Conservation (phyloP, 2,329 filamentous ascomycete species). For the Rhytidhysteron rufulum region DNA sequence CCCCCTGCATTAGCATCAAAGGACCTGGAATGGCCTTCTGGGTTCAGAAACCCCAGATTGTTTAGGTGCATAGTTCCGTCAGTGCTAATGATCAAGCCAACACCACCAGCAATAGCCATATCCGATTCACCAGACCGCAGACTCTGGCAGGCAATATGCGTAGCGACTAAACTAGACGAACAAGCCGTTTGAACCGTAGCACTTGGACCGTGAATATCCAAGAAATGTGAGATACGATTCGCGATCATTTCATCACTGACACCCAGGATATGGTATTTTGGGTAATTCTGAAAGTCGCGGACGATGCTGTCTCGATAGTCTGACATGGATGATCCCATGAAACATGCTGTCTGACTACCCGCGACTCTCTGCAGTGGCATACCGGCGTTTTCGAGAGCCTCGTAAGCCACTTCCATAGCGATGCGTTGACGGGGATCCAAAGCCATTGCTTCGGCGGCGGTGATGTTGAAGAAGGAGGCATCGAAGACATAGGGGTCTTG, state of each 20-base stretch:
- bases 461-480: conserved; percentile 9
- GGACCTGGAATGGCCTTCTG: conserved; percentile 35
- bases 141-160: conserved; percentile 21
- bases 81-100: not conserved
- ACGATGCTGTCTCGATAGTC: conserved; percentile 2
- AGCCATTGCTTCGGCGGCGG: conserved; percentile 4
- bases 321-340: not conserved
- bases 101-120: not conserved
- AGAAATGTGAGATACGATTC: conserved; percentile 11
- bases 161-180: conserved; percentile 20
- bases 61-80: not conserved
- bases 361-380: too few species aligned
- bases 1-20: conserved; percentile 27
- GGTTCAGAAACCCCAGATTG: not conserved
- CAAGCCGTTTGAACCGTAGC: conserved; percentile 38
- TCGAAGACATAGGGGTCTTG: conserved; percentile 8
- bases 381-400: conserved; percentile 7
- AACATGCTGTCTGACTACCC: too few species aligned
- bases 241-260: conserved; percentile 6
- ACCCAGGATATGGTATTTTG: conserved; percentile 3
- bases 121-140: conserved; percentile 11
- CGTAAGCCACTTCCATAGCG: conserved; percentile 6
- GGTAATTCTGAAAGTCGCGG: conserved; percentile 1
- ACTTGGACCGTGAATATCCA: conserved; percentile 6
- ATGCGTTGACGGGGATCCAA: conserved; percentile 9